Evolutionary conservation across 495 filamentous ascomycete species (phyloP).

Genomic region (Immersiella caudata): DNA sequence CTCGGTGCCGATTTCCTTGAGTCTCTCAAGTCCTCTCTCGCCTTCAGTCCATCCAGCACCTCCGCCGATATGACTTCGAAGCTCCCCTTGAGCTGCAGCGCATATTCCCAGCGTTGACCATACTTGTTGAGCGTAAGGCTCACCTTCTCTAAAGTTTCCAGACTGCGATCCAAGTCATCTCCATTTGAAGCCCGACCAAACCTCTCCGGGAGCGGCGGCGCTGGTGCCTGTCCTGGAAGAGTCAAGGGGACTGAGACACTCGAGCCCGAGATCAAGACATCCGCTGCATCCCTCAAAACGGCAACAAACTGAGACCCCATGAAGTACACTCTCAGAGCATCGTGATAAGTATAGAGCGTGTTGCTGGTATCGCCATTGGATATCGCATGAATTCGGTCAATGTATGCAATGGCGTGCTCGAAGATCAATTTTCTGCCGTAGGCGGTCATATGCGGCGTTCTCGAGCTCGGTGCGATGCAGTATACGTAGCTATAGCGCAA

Average conservation of each 20-base stretch:
- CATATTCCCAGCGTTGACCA: conserved; percentile 55
- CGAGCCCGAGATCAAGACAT: conserved; percentile 47
- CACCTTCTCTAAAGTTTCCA: conserved; percentile 49
- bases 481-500: conserved; percentile 83
- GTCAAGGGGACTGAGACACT: conserved; percentile 25
- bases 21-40: conserved; percentile 28
- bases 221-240: background rate
- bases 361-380: conserved; percentile 50
- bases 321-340: conserved; percentile 71
- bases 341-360: conserved; percentile 72
- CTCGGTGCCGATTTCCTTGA: conserved; percentile 10
- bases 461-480: conserved; percentile 72
- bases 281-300: conserved; percentile 60
- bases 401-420: conserved; percentile 76
- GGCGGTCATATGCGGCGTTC: conserved; percentile 63
- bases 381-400: conserved; percentile 61
- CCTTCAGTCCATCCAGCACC: conserved; percentile 37
- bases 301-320: conserved; percentile 71
- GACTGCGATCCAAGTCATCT: conserved; percentile 50
- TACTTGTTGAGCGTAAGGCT: conserved; percentile 49
- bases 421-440: conserved; percentile 78
- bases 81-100: conserved; percentile 42
- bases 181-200: conserved; percentile 31
- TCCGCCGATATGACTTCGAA: conserved; percentile 49
- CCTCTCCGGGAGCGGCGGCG: conserved; percentile 34